These are phyloP conservation scores for Salvia sclarea DNA, from an alignment of 305 asterid species.

Conservation along the genomic window DNA sequence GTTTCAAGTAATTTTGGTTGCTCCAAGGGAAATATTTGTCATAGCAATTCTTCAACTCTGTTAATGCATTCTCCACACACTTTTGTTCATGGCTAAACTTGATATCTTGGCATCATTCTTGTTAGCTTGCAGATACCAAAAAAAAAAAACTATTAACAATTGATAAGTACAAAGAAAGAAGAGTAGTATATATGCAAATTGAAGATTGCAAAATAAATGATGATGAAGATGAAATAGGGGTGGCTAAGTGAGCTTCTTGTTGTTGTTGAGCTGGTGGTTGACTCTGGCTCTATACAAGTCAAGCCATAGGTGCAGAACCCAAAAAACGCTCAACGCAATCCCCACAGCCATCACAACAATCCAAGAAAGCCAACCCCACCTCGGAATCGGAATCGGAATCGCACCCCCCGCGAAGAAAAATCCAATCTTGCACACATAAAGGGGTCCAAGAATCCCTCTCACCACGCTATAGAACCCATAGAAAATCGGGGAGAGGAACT, in stretches of 20 bases:
- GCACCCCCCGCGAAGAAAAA: slow-evolving; percentile 30
- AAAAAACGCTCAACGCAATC: slow-evolving; percentile 59
- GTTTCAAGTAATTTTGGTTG: too few relatives aligned
- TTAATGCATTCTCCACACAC: too few relatives aligned
- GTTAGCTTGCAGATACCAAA: too few relatives aligned
- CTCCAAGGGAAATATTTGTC: too few relatives aligned
- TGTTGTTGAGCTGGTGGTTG: slow-evolving; percentile 42
- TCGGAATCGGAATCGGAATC: slow-evolving; percentile 49
- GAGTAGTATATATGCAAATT: too few relatives aligned
- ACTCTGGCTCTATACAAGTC: slow-evolving; percentile 44
- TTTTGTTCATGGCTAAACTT: too few relatives aligned
- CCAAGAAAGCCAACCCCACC: slow-evolving; percentile 80
- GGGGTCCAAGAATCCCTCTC: slow-evolving; percentile 71
- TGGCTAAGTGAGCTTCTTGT: slow-evolving; percentile 45
- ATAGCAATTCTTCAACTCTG: too few relatives aligned
- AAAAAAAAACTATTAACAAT: background rate
- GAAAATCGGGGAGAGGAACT: slow-evolving; percentile 59
- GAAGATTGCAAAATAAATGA: too few relatives aligned
- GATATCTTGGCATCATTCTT: too few relatives aligned
- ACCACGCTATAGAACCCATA: slow-evolving; percentile 53
- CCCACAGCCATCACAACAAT: slow-evolving; percentile 55
- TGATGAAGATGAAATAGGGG: too few relatives aligned
- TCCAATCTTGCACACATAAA: slow-evolving; percentile 49
- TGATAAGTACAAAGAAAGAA: too few relatives aligned
- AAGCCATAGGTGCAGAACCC: slow-evolving; percentile 70